Percentiles rank a stretch among this genome's conserved stretches.
Conservation (phyloP, 345 rosid genomes). For the Trapa bicornis region DNA sequence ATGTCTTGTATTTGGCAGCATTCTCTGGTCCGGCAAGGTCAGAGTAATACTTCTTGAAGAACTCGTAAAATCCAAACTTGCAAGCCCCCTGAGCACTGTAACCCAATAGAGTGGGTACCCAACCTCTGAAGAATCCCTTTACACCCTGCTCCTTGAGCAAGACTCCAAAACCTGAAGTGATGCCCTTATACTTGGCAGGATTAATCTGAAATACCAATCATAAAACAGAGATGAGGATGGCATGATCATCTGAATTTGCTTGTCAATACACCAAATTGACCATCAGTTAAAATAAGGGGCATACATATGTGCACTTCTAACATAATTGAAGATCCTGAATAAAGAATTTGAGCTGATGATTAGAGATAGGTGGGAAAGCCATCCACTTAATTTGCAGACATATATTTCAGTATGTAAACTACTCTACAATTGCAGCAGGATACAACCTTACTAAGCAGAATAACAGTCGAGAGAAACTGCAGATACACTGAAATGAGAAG, state of each 20-base stretch:
- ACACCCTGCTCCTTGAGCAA: conserved; percentile 78
- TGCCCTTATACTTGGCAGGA: conserved; percentile 74
- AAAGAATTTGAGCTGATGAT: not conserved
- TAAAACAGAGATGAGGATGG: not conserved
- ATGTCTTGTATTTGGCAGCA: conserved; percentile 73
- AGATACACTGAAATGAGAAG: not conserved
- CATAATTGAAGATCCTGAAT: not conserved
- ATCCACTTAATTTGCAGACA: not conserved
- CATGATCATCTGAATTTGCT: no score
- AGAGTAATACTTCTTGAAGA: conserved; percentile 83
- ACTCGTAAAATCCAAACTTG: conserved; percentile 80
- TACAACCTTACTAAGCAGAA: not conserved
- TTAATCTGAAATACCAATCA: conserved; percentile 44
- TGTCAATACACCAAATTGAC: not conserved
- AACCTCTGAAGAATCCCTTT: conserved; percentile 71
- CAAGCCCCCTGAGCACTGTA: conserved; percentile 97
- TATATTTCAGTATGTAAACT: not conserved
- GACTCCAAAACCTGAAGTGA: conserved; percentile 61
- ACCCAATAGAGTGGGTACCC: conserved; percentile 88
- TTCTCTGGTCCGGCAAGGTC: conserved; percentile 87
- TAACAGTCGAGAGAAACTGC: not conserved
- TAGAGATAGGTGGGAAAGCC: not conserved
- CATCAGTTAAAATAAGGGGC: not conserved
- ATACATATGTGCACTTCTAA: not conserved
- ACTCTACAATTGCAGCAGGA: not conserved